A percentile compares a stretch with the other conserved stretches of the same genome.
These are phyloP conservation scores for Brassica juncea DNA, from an alignment of 345 rosid genomes.

Conservation along the genomic window DNA sequence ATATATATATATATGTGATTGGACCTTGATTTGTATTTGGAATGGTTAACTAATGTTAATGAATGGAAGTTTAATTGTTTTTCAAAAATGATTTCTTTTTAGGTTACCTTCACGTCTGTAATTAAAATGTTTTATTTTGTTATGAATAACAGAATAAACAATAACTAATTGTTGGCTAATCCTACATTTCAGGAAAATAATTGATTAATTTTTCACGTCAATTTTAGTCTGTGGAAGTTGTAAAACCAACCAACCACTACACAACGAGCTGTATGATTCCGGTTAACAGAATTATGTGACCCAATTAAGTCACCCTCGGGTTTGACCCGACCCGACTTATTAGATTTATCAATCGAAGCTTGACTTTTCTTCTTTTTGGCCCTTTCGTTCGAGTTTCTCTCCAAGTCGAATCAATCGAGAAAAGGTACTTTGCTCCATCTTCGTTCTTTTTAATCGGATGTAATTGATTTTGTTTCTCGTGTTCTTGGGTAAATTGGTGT, in stretches of 20 bases:
- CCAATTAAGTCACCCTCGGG: neutral
- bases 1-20: too few species aligned
- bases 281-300: neutral
- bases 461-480: neutral
- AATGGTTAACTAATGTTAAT: too few species aligned
- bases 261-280: neutral
- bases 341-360: neutral
- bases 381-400: neutral
- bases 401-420: conserved; percentile 2
- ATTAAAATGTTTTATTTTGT: too few species aligned
- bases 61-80: too few species aligned
- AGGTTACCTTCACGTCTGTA: too few species aligned
- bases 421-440: neutral
- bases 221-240: too few species aligned
- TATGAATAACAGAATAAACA: too few species aligned
- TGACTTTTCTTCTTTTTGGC: neutral
- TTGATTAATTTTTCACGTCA: too few species aligned
- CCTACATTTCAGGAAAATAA: too few species aligned
- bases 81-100: too few species aligned
- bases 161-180: too few species aligned
- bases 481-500: neutral
- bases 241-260: neutral
- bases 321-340: neutral
- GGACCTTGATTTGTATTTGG: too few species aligned
- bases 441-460: neutral